Base-by-base conservation (phyloP, 2,329 filamentous ascomycete genomes). In the Cordyceps farinosa region DNA sequence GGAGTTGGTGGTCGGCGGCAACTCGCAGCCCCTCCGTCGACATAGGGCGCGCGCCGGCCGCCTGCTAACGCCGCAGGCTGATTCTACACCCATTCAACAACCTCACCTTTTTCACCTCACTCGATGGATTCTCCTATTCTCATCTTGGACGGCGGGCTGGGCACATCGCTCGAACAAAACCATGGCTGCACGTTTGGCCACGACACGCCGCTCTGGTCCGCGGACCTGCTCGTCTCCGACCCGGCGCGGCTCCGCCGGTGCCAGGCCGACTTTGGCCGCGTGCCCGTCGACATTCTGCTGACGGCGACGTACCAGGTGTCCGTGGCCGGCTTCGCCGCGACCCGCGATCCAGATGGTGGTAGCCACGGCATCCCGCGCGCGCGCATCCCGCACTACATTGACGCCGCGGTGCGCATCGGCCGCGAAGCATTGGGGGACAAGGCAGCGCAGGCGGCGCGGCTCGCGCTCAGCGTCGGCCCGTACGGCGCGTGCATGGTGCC, bases 261-360 rank as follows among this genome's bases (percentile, higher is more conserved):
- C 70, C 87, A 89, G 69, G 69, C 70, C 59, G 81, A 82, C 66
- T 89, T 40, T 70, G 79, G 76, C 59, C 65, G 70, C 8, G 81
- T 84, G 1, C 86, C 85, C 42, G 82, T 84, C 62, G 85, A 90
- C 69, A 78, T 90, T 34, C 73, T 90, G 27, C 79, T 88, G 53
- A 90, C 86, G 10, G 87, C 87, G 8, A 90, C 88, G 0, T 90
- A 90, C 71, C 87, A 90, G 70, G 76, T 84, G 1, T 88, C 84
- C 0, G 71, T 80, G 8, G 75, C 82, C 11, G 87, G 83, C 0
- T 88, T 90, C 67, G 71, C 73, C 3, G 76, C 75, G 44, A 87
- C 85, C 1, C 34, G 27, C 15, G 17, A 17, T 22, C 36, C 47
- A n/a, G 44, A 22, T 1, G 38, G 9, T 1, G 17, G 77, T 65